Conservation (phyloP, 805 yeast species). For the Candida silvicultrix region DNA sequence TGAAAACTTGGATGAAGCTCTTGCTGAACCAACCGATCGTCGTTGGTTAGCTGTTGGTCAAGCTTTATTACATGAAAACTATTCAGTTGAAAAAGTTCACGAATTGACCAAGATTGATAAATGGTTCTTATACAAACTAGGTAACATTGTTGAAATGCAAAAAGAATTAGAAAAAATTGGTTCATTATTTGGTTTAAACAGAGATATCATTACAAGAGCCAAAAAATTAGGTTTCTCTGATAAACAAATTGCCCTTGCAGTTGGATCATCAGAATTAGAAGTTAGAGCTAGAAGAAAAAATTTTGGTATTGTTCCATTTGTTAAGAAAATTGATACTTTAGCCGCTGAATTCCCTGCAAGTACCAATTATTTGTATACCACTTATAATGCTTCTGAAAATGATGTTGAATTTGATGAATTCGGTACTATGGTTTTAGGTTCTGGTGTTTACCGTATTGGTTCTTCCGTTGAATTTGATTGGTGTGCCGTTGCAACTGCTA, state of each 20-base stretch:
- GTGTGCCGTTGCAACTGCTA: conserved; percentile 98
- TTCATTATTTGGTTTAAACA: conserved; percentile 51
- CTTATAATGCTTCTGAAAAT: conserved; percentile 84
- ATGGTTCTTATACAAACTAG: conserved; percentile 91
- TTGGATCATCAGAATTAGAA: conserved; percentile 67
- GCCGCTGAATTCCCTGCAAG: conserved; percentile 99
- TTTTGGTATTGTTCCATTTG: conserved; percentile 82
- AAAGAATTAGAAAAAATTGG: conserved; percentile 65
- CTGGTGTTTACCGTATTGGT: conserved; percentile 99
- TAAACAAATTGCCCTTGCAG: conserved; percentile 79
- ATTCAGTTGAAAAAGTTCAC: conserved; percentile 87
- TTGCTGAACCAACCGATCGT: conserved; percentile 88
- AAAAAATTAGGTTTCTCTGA: conserved; percentile 95
- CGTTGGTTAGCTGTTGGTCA: conserved; percentile 98
- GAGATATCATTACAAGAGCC: conserved; percentile 68
- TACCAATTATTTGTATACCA: conserved; percentile 92
- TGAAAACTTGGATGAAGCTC: conserved; percentile 70
- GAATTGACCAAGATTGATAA: conserved; percentile 89
- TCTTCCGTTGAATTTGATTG: conserved; percentile 98
- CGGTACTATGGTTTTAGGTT: conserved; percentile 92
- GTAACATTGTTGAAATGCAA: conserved; percentile 89
- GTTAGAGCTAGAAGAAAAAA: conserved; percentile 79
- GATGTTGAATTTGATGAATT: conserved; percentile 84
- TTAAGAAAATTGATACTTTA: conserved; percentile 92
- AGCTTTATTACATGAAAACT: conserved; percentile 87